Evolutionary conservation across 345 rosid genomes (phyloP), one percentile per base, ranked within the genome.

Genomic region (Salix koriyanagi): DNA sequence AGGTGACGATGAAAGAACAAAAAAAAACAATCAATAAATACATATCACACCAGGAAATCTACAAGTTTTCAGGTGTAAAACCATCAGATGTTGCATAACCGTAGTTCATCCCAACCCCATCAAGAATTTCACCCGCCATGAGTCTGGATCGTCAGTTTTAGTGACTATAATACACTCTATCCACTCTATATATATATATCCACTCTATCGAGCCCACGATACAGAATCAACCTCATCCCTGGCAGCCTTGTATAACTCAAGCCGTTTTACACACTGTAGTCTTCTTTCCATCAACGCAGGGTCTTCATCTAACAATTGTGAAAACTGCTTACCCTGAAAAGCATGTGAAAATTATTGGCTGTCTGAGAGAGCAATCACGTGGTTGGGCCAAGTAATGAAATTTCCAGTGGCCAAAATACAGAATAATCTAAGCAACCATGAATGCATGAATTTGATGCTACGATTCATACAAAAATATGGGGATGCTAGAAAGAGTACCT

Each of bases 141-240:
- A 61, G 56, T 60, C 67, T 14, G 36, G 26, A 44, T 61, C 56
- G 21, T 25, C 25, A 48, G 5, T 48, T 28, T 18, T 8, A 8
- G 60, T 14, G 19, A 50, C 41, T 36, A 25, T 39, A 39, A n/a
- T 71, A 77, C 75, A 77, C 71, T 16, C 3, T 34, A 15, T 23
- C 26, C 26, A 25, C 26, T 44, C 8, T 16, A 15, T 18, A 44
- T 18, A 44, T 28, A 46, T 19, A 19, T 15, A 30, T 10, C 36
- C 15, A 54, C 26, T 39, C 75, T 67, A 84, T 65, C 84, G 83
- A 42, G 67, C 73, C 86, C 86, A 84, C 14, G 86, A 75, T 41
- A 84, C 86, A 12, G 82, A 84, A 71, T 84, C 86, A 54, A 84
- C 76, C 80, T 84, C 86, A 65, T 84, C 86, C 79, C 82, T 84